phyloP scores from a whole-genome alignment of 345 rosid species.

The Eucalyptus erythrocorys region DNA sequence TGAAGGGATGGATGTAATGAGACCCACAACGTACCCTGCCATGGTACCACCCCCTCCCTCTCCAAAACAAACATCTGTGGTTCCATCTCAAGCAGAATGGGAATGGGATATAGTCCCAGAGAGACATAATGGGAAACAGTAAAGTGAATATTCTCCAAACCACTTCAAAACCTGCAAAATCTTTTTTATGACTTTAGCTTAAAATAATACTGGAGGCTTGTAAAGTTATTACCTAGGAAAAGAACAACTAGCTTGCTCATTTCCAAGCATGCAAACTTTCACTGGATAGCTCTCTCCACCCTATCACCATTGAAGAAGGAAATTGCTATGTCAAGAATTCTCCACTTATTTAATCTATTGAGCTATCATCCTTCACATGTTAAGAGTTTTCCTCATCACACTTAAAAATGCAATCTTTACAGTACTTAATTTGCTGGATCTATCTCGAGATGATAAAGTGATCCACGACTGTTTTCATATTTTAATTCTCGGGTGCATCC shows the following conservation, averaged over 20 bases:
- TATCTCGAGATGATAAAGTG: neutral
- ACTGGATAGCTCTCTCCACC: neutral
- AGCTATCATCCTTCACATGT: neutral
- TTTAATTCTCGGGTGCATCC: neutral
- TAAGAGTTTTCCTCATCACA: neutral
- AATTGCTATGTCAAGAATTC: neutral
- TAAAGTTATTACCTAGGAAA: neutral
- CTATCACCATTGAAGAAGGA: neutral
- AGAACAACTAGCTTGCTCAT: neutral
- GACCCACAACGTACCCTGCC: neutral
- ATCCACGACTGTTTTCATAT: rapidly evolving
- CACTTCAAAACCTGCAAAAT: neutral
- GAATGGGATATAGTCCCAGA: neutral
- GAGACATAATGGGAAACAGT: neutral
- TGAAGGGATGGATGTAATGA: neutral
- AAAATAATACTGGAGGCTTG: neutral
- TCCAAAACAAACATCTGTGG: neutral
- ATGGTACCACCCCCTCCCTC: neutral
- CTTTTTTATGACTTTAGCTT: neutral
- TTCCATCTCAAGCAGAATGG: neutral
- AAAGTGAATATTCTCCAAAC: neutral
- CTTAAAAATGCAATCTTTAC: neutral
- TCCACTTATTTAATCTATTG: neutral
- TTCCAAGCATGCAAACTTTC: neutral
- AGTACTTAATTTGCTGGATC: neutral